Base-by-base conservation (phyloP, 169 alveolate genomes). In the Neospora caninum region DNA sequence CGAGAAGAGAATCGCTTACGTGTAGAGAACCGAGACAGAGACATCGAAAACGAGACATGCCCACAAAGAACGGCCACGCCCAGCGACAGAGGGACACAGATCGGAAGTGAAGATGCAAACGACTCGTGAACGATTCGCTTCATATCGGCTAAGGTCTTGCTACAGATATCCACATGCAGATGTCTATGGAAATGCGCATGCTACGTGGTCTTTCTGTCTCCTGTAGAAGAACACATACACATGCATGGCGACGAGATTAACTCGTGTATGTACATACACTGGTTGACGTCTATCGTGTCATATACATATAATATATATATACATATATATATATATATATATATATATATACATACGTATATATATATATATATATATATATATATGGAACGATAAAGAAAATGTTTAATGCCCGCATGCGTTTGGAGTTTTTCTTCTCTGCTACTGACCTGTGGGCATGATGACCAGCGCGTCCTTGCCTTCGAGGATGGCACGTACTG, bases 401-500 rank as follows among this genome's bases (percentile, higher is more conserved):
- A 78, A 20, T 20, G 86, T n/a, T 43, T 10, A 29, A 0, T n/a
- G 82, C 4, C 0, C 18, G 86, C 22, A 78, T 78, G 22, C 86
- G 1, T 38, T 1, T 18, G 9, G 39, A 25, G 10, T 78, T 78
- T 10, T 2, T 0, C 43, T 20, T 20, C 86, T n/a, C 45, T 10
- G 22, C 18, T 20, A 4, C 86, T 18, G 43, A 91, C 94, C 94
- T 29, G 99, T 98, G 31, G 99, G 98, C 97, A 98, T 96, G 88
- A 97, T 94, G 27, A 97, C 98, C 88, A 98, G 97, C 27, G 97
- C 98, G 94, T 98, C 98, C 92, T 95, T 94, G 43, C 97, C 88
- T 25, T 41, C 64, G 43, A 92, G 78, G 18, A 92, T 87, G 29
- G 92, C 92, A 34, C 88, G 43, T 34, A 92, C 92, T 6, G 95